These are phyloP conservation scores for Tremella fuciformis DNA, from an alignment of 768 basidiomycete genomes.

Conservation along the genomic window DNA sequence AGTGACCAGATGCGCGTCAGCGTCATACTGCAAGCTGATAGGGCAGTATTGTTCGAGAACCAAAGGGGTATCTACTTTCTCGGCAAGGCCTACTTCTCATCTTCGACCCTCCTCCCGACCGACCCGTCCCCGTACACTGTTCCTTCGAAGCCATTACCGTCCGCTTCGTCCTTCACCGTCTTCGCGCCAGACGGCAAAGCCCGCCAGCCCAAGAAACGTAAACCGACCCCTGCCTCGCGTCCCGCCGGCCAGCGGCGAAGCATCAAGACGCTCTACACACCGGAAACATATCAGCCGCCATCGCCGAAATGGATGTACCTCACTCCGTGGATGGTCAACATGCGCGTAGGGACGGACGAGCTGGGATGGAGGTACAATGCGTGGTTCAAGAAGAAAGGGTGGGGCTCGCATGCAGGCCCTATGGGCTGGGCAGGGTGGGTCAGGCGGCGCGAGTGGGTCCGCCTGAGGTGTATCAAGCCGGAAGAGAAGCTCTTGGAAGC, in stretches of 20 bases:
- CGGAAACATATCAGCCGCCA: conserved; percentile 38
- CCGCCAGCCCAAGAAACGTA: conserved; percentile 1
- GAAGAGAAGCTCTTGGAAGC: background rate
- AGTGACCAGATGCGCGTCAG: conserved; percentile 2
- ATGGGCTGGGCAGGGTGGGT: conserved; percentile 46
- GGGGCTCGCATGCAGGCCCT: conserved; percentile 35
- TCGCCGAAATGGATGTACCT: conserved; percentile 42
- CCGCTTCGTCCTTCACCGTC: conserved; percentile 30
- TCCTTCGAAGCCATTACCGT: conserved; percentile 27
- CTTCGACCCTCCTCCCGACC: conserved; percentile 31
- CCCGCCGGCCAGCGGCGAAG: conserved; percentile 2
- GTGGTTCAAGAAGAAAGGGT: conserved; percentile 40
- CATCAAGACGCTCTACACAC: conserved; percentile 42
- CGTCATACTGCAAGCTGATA: background rate
- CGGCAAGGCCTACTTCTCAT: conserved; percentile 45
- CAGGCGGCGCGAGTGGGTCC: conserved; percentile 43
- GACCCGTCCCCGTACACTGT: conserved; percentile 44
- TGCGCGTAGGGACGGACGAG: conserved; percentile 44
- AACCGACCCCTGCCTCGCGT: conserved; percentile 10
- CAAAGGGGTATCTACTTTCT: conserved; percentile 42
- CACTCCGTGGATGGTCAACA: conserved; percentile 48
- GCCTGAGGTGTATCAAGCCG: conserved; percentile 23
- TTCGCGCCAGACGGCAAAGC: conserved; percentile 5
- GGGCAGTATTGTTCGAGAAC: conserved; percentile 45
- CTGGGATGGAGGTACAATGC: conserved; percentile 47